These are phyloP conservation scores for Phialophora macrospora DNA, from an alignment of 2,329 filamentous ascomycete species.

Conservation along the genomic window DNA sequence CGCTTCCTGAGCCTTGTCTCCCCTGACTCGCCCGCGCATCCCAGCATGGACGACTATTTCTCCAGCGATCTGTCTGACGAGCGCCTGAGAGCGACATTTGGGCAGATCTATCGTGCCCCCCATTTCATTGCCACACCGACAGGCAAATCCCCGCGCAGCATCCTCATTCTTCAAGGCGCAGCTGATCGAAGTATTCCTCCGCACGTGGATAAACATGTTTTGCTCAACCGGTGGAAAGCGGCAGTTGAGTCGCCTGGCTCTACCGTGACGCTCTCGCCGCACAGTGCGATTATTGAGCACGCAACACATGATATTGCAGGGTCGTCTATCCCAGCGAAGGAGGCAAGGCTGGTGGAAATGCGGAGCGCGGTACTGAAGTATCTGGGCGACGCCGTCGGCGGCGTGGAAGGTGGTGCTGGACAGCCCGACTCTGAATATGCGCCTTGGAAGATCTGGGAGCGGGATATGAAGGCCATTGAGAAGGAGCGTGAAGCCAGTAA, in stretches of 20 bases:
- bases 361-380: conserved; percentile 35
- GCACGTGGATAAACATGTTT: conserved; percentile 26
- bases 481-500: conserved; percentile 8
- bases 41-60: conserved; percentile 84
- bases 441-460: conserved; percentile 24
- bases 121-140: conserved; percentile 7
- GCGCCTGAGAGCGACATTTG: conserved; percentile 68
- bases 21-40: conserved; percentile 56
- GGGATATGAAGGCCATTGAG: conserved; percentile 18
- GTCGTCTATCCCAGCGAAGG: conserved; percentile 23
- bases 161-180: conserved; percentile 35
- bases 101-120: conserved; percentile 39
- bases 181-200: conserved; percentile 29
- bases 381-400: conserved; percentile 34
- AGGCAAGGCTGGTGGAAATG: conserved; percentile 34
- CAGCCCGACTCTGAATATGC: neutral
- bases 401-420: conserved; percentile 11
- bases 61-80: conserved; percentile 73
- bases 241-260: conserved; percentile 22
- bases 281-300: conserved; percentile 29
- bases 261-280: conserved; percentile 13
- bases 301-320: conserved; percentile 37
- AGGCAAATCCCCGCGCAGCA: conserved; percentile 10
- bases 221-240: conserved; percentile 33
- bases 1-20: conserved; percentile 64